Base-by-base conservation (phyloP, 2,329 filamentous ascomycete species). In the Onygenales sp. region DNA sequence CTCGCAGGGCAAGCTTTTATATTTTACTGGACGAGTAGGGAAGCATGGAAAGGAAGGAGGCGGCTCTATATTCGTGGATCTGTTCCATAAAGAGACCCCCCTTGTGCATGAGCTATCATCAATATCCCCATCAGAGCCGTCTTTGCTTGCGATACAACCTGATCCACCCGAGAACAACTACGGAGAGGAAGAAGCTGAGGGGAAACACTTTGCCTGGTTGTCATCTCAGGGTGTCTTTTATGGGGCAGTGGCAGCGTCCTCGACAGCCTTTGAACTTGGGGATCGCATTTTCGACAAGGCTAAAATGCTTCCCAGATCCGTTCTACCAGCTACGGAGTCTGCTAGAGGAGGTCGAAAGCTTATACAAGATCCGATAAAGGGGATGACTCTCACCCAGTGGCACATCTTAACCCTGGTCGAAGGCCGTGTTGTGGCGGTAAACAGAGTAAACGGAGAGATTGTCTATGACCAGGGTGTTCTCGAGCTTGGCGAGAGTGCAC, bases 401-500 rank as follows among this genome's bases (percentile, higher is more conserved):
- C 93, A 98, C 67, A 84, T 96, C 49, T 70, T 98, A 21, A 83
- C 85, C 58, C 77, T 98, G 0, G 81, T 95, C 1, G 91, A 93
- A 55, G 86, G 85, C 2, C 82, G 89, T 32, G 78, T 98, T 2
- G 82, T 96, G 21, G 90, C 87, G 2, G 82, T 88, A 56, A 97
- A 97, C 65, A 82, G 90, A 34, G 78, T 98, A 46, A 93, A 91
- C 42, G 89, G 92, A 32, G 82, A 85, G 50, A 77, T 92, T 47
- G 86, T 95, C 1, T 94, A 93, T 61, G 88, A 96, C 66, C 90
- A 97, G 69, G 77, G 84, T 21, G 86, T 98, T 4, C 76, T 97
- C 11, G 86, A 92, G 52, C 79, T 83, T 4, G 87, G 86, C 0
- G 87, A 95, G 62, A 84, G 79, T 62, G 83, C 85, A 4, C 74